Base-by-base conservation (phyloP, 306 rosid species). In the Datisca glomerata region DNA sequence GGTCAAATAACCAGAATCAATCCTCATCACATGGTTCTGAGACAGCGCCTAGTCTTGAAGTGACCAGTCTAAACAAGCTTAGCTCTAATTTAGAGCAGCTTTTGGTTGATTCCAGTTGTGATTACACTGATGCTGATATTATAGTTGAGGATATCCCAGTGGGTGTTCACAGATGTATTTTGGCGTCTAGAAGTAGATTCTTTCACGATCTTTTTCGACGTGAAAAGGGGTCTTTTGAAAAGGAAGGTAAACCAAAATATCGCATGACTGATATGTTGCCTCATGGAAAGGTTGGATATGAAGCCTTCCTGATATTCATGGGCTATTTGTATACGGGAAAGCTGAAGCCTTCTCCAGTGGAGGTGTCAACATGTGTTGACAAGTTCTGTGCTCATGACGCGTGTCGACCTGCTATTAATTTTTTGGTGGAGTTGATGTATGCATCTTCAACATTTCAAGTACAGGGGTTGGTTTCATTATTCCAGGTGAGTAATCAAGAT, bases 41-140 rank as follows among this genome's bases (percentile, higher is more conserved):
- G 32, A 42, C 70, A 16, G 56, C 61, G 47, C 79, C 60, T 22
- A 77, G 76, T 66, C 81, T 84, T 43, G 97, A 83, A 45, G 78
- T 68, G 55, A 56, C 77, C 19, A 52, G 72, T 55, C 55, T 73
- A 49, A 56, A 32, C 48, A 73, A 68, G 76, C 76, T 73, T 13
- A 73, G 80, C 31, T 52, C 64, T 40, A 73, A 43, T 59, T 53
- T 73, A 50, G 73, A 62, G 40, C 62, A 53, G 68, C 64, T 73
- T 29, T 64, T 73, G 80, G 21, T 60, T 33, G 67, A 57, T 60
- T 38, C 68, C 28, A 49, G 61, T 19, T 32, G 23, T 41, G 76
- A 68, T 29, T 73, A 60, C 28, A 51, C 68, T 32, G 80, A 73
- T 53, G 76, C 76, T 27, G 70, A 60, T 48, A 35, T 73, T 40